Conservation (phyloP, 805 yeast species). For the Metschnikowia baotianmanensis region DNA sequence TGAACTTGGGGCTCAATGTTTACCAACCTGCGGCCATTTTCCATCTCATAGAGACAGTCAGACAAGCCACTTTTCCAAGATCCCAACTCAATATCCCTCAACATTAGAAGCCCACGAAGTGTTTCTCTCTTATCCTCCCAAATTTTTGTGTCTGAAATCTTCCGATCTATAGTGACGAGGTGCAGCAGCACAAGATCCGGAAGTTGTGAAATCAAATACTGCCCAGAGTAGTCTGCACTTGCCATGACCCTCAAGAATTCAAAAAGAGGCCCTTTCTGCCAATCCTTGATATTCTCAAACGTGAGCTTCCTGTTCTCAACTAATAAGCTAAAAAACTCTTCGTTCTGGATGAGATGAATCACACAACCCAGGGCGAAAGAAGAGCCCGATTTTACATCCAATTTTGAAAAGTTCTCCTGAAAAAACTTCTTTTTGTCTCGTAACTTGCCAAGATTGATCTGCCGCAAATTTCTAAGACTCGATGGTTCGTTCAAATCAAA, state of each 20-base stretch:
- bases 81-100: constrained; percentile 9
- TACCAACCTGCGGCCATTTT: constrained; percentile 4
- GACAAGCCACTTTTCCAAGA: constrained; percentile 6
- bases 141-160: not conserved
- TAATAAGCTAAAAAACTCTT: constrained; percentile 9
- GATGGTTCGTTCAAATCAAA: constrained; percentile 1
- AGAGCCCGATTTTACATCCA: not conserved
- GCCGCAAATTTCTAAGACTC: not conserved
- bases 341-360: not conserved
- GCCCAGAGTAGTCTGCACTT: constrained; percentile 3
- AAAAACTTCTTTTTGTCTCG: constrained; percentile 7
- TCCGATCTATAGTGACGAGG: constrained; percentile 3
- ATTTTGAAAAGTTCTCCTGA: not conserved
- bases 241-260: constrained; percentile 3
- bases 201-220: constrained; percentile 5
- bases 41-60: constrained; percentile 5
- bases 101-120: constrained; percentile 4
- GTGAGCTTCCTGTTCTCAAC: constrained; percentile 1
- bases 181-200: constrained; percentile 2
- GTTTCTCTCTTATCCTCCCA: constrained; percentile 6
- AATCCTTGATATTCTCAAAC: not conserved
- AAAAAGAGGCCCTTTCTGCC: constrained; percentile 1
- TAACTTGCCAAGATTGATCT: constrained; percentile 1
- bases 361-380: not conserved
- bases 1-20: constrained; percentile 11